Evolutionary conservation across 83 land plant species (phyloP), one percentile per base, ranked within the genome.

Genomic region (Thuja plicata): DNA sequence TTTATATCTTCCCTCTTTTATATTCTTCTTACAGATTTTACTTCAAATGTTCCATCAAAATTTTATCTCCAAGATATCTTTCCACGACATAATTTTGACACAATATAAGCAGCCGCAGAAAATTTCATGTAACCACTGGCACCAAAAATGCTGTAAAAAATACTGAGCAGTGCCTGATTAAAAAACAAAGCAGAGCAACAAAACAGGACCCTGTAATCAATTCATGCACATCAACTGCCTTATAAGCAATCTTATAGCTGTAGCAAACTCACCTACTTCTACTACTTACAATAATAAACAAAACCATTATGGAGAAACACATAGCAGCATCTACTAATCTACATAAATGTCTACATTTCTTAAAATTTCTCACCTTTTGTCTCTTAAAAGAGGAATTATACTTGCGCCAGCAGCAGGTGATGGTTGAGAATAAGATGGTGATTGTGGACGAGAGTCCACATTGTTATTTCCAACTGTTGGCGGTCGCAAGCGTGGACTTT

Each of bases 321-420:
- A 27, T 27, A 13, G 35, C 27, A 30, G 19, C 57, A 85, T 46
- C 87, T 50, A 54, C 5, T 38, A 55, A 27, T 52, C 34, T 19
- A 43, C 30, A 43, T 27, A 11, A 43, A 11, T 81, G 30, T 37
- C 30, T 81, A 46, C 13, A 27, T 24, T 66, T 66, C 32, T 81
- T 54, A 43, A 27, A 50, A 81, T 43, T 50, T 2, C 87, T 48
- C 86, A 94, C 97, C 96, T 95, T 87, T 96, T 96, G 87, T 95
- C 94, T 87, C 88, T 95, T 70, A 96, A 86, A 17, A 70, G 52
- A 81, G 91, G 86, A 86, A 94, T 91, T 34, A 94, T 91, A 19
- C 94, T 92, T 12, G 96, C 95, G 60, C 93, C 95, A 84, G 94
- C 96, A 84, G 96, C 88, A 83, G 95, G 97, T 1, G 97, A 92